Evolutionary conservation across 306 rosid species (phyloP).

Genomic region (Arachis stenosperma): DNA sequence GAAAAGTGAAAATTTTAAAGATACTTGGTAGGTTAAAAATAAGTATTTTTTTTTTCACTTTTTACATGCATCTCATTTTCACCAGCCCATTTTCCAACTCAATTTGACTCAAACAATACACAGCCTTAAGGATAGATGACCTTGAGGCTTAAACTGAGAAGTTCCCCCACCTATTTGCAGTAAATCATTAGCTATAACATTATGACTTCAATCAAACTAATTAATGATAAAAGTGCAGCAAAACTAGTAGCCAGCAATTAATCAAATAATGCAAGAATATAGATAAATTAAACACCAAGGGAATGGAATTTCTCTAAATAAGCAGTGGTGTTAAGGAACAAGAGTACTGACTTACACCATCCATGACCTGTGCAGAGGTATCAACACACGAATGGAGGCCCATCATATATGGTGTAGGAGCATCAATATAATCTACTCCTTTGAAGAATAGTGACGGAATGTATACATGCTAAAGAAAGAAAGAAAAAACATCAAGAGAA

Average conservation of each 20-base stretch:
- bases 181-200: constrained; percentile 13
- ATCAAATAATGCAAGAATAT: constrained; percentile 24
- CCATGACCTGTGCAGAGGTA: constrained; percentile 75
- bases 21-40: background rate
- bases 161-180: background rate
- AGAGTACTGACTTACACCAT: constrained; percentile 77
- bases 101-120: background rate
- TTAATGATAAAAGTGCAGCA: background rate
- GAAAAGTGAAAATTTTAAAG: background rate
- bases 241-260: constrained; percentile 22
- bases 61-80: constrained; percentile 6
- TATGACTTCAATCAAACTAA: constrained; percentile 26
- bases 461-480: constrained; percentile 87
- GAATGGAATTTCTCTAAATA: constrained; percentile 24
- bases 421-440: constrained; percentile 99
- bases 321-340: constrained; percentile 19
- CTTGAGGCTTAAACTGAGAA: constrained; percentile 3
- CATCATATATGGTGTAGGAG: constrained; percentile 99
- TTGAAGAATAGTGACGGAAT: constrained; percentile 99
- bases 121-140: background rate
- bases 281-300: constrained; percentile 14
- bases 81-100: constrained; percentile 16
- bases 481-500: constrained; percentile 38
- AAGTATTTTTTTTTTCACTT: no score
- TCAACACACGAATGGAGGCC: constrained; percentile 98